Evolutionary conservation across 768 basidiomycete genomes (phyloP).

Genomic region (Auriculariales sp.): DNA sequence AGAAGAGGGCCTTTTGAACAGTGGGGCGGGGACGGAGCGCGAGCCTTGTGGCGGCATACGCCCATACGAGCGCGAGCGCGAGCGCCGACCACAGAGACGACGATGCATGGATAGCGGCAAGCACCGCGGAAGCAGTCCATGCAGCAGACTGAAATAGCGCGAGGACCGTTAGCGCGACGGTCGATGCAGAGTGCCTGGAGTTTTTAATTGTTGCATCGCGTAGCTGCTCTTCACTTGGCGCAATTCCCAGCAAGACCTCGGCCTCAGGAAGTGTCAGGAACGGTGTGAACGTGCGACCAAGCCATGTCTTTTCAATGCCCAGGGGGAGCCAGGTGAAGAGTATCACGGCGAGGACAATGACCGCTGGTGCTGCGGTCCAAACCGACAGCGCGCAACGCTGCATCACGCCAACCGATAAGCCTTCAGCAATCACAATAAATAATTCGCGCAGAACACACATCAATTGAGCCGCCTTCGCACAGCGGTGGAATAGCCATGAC

Average conservation of each 20-base stretch:
- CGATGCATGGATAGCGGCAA: constrained; percentile 30
- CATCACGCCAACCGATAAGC: no score
- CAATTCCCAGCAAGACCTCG: constrained; percentile 5
- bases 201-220: not conserved
- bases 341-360: no score
- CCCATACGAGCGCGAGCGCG: constrained; percentile 16
- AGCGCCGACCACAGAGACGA: constrained; percentile 24
- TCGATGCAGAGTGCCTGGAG: constrained; percentile 41
- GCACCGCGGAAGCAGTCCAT: no score
- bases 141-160: constrained; percentile 40
- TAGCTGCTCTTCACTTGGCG: not conserved
- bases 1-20: constrained; percentile 47
- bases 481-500: no score
- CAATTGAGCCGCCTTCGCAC: no score
- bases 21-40: constrained; percentile 40
- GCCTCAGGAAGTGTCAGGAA: constrained; percentile 10
- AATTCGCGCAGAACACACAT: no score
- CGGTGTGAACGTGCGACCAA: constrained; percentile 2
- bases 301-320: no score
- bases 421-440: no score
- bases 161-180: constrained; percentile 37
- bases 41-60: constrained; percentile 19
- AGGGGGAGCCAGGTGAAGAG: no score
- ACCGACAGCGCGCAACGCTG: no score
- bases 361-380: no score